phyloP scores from a whole-genome alignment of 805 yeast genomes.

The Myxozyma melibiosi region DNA sequence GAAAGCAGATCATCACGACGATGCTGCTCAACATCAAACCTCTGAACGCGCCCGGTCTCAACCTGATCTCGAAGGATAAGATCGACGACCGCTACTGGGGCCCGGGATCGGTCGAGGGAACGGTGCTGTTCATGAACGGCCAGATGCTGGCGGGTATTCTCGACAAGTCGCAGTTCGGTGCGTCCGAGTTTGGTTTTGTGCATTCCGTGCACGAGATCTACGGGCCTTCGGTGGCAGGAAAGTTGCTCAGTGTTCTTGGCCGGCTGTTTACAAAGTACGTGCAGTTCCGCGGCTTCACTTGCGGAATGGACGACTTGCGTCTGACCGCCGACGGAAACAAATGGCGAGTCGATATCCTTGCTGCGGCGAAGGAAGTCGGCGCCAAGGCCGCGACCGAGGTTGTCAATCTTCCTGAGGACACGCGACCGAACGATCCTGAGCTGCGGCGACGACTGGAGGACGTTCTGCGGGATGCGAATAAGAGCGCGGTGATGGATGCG shows the following conservation, averaged over 20 bases:
- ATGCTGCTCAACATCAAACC: conserved; percentile 87
- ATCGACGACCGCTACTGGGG: conserved; percentile 97
- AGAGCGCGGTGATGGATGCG: conserved; percentile 92
- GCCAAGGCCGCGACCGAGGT: conserved; percentile 93
- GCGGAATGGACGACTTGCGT: conserved; percentile 99
- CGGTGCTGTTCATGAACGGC: conserved; percentile 83
- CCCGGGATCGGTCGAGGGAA: conserved; percentile 76
- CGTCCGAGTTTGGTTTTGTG: conserved; percentile 93
- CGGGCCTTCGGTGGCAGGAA: conserved; percentile 89
- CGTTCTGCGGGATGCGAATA: conserved; percentile 88
- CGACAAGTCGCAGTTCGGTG: conserved; percentile 98
- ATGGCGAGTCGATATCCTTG: conserved; percentile 82
- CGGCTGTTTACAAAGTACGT: conserved; percentile 92
- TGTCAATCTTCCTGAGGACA: conserved; percentile 66
- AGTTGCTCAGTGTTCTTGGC: conserved; percentile 87
- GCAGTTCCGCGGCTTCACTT: conserved; percentile 90
- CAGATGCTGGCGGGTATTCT: conserved; percentile 87
- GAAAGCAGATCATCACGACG: conserved; percentile 95
- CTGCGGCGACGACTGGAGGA: conserved; percentile 88
- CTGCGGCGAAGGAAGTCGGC: conserved; percentile 79
- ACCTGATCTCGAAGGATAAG: conserved; percentile 80
- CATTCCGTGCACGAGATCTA: conserved; percentile 96
- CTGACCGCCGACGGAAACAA: conserved; percentile 84
- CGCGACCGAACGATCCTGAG: conserved; percentile 64
- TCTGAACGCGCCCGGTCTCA: conserved; percentile 84